Evolutionary conservation across 176 grass and related monocot species (phyloP).

Genomic region (Musa itinerans): DNA sequence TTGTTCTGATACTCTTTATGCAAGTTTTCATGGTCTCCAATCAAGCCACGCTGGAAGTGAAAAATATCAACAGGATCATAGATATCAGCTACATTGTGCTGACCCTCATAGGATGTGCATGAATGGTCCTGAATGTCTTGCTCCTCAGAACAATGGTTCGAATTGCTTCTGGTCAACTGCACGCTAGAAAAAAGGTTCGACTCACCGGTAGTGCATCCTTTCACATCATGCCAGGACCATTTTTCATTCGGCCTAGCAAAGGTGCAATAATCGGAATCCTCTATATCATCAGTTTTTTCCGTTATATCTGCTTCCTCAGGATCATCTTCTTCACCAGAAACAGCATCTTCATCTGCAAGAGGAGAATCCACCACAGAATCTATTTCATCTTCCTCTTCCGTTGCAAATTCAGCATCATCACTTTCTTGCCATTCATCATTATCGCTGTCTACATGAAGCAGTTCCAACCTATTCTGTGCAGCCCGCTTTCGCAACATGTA

Average conservation of each 20-base stretch:
- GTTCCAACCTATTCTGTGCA: slow-evolving; percentile 52
- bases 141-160: neutral
- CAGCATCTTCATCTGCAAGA: slow-evolving; percentile 27
- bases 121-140: neutral
- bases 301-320: neutral
- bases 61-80: neutral
- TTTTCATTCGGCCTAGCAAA: slow-evolving; percentile 16
- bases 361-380: slow-evolving; percentile 40
- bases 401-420: slow-evolving; percentile 29
- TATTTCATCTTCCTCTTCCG: slow-evolving; percentile 30
- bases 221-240: neutral
- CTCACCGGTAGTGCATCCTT: neutral
- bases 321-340: slow-evolving; percentile 18
- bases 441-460: slow-evolving; percentile 57
- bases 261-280: slow-evolving; percentile 22
- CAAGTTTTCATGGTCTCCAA: neutral
- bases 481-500: slow-evolving; percentile 73
- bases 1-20: neutral
- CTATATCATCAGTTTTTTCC: slow-evolving; percentile 12
- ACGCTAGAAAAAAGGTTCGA: slow-evolving; percentile 5
- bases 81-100: neutral
- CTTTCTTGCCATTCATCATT: slow-evolving; percentile 58
- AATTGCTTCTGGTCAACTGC: neutral
- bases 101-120: neutral
- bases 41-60: neutral